Percentiles rank a stretch among this genome's conserved stretches.
Conservation (phyloP, 257 asterid species). For the Paulownia fortunei region DNA sequence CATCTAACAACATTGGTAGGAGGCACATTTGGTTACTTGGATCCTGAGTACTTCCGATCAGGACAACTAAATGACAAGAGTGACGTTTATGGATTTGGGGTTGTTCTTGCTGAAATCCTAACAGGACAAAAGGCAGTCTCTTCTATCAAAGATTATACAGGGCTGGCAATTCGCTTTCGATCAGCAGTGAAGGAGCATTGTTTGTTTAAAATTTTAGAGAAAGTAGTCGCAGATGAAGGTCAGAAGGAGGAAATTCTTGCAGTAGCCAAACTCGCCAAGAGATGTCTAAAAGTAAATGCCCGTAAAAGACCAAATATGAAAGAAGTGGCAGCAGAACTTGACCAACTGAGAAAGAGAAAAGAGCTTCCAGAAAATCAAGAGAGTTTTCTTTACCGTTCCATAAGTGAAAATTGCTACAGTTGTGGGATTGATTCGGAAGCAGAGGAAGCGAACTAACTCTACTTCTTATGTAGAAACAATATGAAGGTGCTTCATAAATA, state of each 20-base stretch:
- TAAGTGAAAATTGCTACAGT: neutral
- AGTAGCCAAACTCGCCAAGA: conserved; percentile 33
- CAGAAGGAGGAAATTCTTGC: conserved; percentile 29
- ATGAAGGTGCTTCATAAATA: neutral
- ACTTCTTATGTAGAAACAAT: neutral
- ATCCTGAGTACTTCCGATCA: conserved; percentile 45
- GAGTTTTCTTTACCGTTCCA: neutral
- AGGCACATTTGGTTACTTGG: conserved; percentile 50
- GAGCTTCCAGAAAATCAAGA: neutral
- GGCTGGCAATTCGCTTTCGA: conserved; percentile 41
- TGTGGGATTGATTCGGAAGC: neutral
- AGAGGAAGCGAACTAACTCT: neutral
- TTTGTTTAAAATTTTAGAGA: conserved; percentile 32
- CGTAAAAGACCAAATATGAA: conserved; percentile 48
- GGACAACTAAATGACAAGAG: conserved; percentile 50
- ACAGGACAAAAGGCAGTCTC: conserved; percentile 43
- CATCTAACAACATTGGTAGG: conserved; percentile 44
- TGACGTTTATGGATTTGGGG: conserved; percentile 52
- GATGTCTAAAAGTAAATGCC: conserved; percentile 33
- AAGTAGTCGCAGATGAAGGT: conserved; percentile 21
- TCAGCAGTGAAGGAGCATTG: conserved; percentile 30
- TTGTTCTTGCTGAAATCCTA: conserved; percentile 44
- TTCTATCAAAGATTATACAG: conserved; percentile 20
- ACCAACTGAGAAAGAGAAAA: conserved; percentile 25
- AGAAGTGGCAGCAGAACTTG: conserved; percentile 48